Base-by-base conservation (phyloP, 306 rosid genomes). In the Quercus mongolica region DNA sequence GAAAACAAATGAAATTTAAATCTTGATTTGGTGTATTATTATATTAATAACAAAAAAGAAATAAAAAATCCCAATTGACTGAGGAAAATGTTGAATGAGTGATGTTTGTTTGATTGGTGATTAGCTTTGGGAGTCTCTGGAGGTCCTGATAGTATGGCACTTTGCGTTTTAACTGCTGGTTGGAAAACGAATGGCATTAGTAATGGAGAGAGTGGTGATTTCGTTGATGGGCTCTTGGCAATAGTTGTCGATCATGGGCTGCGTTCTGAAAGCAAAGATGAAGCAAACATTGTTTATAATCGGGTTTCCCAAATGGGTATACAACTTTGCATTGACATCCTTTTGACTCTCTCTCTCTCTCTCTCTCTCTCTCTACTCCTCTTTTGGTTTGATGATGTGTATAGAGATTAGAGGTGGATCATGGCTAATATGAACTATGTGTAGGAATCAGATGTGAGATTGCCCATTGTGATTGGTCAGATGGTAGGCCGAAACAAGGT, bases 61-160 rank as follows among this genome's bases (percentile, higher is more conserved):
- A 11, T 3, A 46, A 38, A 6, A 38, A 6, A 38, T 38, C 20
- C 52, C 31, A 12, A 20, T 41, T 71, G 56, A n/a, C 30, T 14
- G 18, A 33, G 57, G 18, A 20, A 15, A 10, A 61, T 25, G 14
- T 44, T 70, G 74, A 64, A 12, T 3, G 13, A 26, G 61, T 79
- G 78, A 76, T 69, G 44, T 71, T 77, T 78, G 52, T 69, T 62
- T 76, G 18, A 54, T 85, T 74, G 67, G 30, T 56, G 35, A 26
- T 74, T 79, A 95, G 98, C 98, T 76, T 62, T 95, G 86, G 99
- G 98, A 77, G 99, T 95, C 41, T 93, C 98, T n/a, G 99, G 99
- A 78, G 99, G 99, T 73, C 98, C 97, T 56, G 99, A 95, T 71
- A 95, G 99, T 76, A 83, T 91, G 87, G 99, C 98, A 80, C 87